Percentiles rank a stretch among this genome's conserved stretches.
phyloP scores from a whole-genome alignment of 2,329 filamentous ascomycete species.

The Trichoderma polysporum region DNA sequence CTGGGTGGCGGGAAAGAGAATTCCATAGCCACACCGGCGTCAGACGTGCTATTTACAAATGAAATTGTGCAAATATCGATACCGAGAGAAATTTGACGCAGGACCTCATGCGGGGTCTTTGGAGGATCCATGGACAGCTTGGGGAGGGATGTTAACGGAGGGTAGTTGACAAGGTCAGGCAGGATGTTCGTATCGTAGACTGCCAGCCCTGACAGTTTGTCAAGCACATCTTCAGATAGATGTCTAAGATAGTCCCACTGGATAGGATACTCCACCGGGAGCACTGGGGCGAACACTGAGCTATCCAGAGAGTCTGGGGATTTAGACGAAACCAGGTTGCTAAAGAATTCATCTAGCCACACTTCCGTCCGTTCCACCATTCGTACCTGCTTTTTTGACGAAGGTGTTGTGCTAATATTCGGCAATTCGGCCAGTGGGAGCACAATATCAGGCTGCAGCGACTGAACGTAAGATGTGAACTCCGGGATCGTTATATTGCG shows the following conservation, averaged over 20 bases:
- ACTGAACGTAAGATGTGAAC: slow-evolving; percentile 64
- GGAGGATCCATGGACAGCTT: slow-evolving; percentile 72
- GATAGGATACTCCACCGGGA: slow-evolving; percentile 71
- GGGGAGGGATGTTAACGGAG: slow-evolving; percentile 60
- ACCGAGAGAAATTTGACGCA: slow-evolving; percentile 73
- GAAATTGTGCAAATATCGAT: slow-evolving; percentile 77
- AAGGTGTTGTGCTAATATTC: slow-evolving; percentile 49
- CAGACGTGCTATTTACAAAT: slow-evolving; percentile 71
- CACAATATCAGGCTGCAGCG: slow-evolving; percentile 76
- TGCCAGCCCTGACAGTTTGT: slow-evolving; percentile 66
- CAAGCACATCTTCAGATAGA: slow-evolving; percentile 62
- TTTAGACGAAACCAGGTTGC: slow-evolving; percentile 29
- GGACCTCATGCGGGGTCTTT: slow-evolving; percentile 69
- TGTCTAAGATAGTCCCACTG: slow-evolving; percentile 80
- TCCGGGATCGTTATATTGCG: slow-evolving; percentile 65
- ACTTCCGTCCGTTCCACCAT: slow-evolving; percentile 84
- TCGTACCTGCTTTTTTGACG: slow-evolving; percentile 71
- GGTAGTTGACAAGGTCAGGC: slow-evolving; percentile 59
- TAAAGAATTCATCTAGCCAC: slow-evolving; percentile 72
- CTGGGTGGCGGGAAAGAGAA: slow-evolving; percentile 66
- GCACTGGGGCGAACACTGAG: slow-evolving; percentile 63
- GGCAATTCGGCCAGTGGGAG: slow-evolving; percentile 74
- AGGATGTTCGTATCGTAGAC: slow-evolving; percentile 74
- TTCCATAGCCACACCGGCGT: slow-evolving; percentile 79
- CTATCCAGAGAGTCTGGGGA: slow-evolving; percentile 32